Evolutionary conservation across 2,329 filamentous ascomycete genomes (phyloP).

Genomic region (Beauveria sp.): DNA sequence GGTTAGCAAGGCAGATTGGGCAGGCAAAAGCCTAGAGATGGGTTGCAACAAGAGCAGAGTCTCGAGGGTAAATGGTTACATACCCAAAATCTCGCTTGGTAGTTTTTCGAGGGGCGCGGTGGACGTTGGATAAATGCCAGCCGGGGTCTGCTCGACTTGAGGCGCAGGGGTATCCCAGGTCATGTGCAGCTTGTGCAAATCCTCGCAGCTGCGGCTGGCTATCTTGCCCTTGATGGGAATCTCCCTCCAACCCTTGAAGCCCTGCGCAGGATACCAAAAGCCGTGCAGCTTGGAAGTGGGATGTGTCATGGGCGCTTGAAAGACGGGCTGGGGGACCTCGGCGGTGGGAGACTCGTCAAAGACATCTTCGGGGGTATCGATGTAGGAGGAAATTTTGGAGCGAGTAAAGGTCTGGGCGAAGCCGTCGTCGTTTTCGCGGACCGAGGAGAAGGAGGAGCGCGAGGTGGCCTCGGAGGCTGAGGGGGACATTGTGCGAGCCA

Average conservation of each 20-base stretch:
- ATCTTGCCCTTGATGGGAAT: constrained; percentile 51
- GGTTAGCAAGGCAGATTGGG: background rate
- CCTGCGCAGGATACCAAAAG: constrained; percentile 50
- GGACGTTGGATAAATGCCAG: constrained; percentile 32
- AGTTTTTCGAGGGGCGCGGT: constrained; percentile 57
- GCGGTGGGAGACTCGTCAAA: constrained; percentile 40
- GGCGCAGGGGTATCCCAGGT: constrained; percentile 42
- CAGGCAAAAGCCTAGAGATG: too few species aligned
- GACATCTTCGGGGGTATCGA: constrained; percentile 40
- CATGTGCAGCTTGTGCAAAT: constrained; percentile 48
- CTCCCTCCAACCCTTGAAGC: constrained; percentile 55
- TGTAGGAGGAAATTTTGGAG: constrained; percentile 55
- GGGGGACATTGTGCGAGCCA: constrained; percentile 30
- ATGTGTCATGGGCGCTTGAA: constrained; percentile 45
- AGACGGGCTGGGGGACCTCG: constrained; percentile 36
- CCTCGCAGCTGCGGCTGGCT: constrained; percentile 54
- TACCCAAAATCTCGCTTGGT: constrained; percentile 64
- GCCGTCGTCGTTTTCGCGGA: constrained; percentile 51
- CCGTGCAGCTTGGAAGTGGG: constrained; percentile 50
- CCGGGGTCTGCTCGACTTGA: constrained; percentile 24
- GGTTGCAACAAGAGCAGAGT: background rate
- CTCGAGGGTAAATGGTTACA: constrained; percentile 11
- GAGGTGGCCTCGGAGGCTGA: constrained; percentile 29
- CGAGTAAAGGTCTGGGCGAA: constrained; percentile 56
- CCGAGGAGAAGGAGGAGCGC: constrained; percentile 54